phyloP scores from a whole-genome alignment of 2,329 filamentous ascomycete genomes.

The Coniosporium tulheliwenetii region DNA sequence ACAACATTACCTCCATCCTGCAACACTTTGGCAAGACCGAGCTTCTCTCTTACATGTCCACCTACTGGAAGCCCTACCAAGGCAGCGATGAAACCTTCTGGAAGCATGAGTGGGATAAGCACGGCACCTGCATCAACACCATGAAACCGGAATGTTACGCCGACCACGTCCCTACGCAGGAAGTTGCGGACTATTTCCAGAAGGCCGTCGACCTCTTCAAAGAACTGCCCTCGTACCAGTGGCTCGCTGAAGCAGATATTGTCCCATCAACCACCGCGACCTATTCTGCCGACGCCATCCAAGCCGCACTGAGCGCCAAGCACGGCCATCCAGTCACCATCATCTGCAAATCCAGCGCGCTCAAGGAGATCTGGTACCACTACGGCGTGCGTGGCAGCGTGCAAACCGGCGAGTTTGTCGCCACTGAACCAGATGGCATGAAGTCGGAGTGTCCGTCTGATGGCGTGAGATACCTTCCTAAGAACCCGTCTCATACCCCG shows the following conservation, averaged over 20 bases:
- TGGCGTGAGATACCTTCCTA: slow-evolving; percentile 51
- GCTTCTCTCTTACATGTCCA: slow-evolving; percentile 50
- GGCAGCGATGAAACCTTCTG: slow-evolving; percentile 50
- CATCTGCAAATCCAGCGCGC: slow-evolving; percentile 34
- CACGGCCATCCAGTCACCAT: slow-evolving; percentile 41
- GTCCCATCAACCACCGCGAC: slow-evolving; percentile 36
- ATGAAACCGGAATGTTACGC: slow-evolving; percentile 49
- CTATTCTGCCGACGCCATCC: slow-evolving; percentile 44
- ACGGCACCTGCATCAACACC: slow-evolving; percentile 60
- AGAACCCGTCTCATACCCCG: slow-evolving; percentile 24
- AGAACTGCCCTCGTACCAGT: slow-evolving; percentile 43
- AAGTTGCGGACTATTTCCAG: slow-evolving; percentile 55
- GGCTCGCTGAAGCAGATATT: slow-evolving; percentile 44
- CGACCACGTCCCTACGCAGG: slow-evolving; percentile 39
- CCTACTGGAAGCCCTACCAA: slow-evolving; percentile 55
- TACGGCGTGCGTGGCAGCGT: slow-evolving; percentile 46
- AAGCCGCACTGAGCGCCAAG: slow-evolving; percentile 37
- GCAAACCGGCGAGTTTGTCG: slow-evolving; percentile 44
- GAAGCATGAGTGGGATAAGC: slow-evolving; percentile 58
- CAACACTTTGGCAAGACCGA: slow-evolving; percentile 35
- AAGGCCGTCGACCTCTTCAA: slow-evolving; percentile 51
- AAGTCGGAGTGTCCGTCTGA: slow-evolving; percentile 45
- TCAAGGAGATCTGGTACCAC: slow-evolving; percentile 46
- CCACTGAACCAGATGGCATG: slow-evolving; percentile 39
- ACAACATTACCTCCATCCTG: slow-evolving; percentile 49